Evolutionary conservation across 768 basidiomycete genomes (phyloP).

Genomic region (Cantharellus anzutake): DNA sequence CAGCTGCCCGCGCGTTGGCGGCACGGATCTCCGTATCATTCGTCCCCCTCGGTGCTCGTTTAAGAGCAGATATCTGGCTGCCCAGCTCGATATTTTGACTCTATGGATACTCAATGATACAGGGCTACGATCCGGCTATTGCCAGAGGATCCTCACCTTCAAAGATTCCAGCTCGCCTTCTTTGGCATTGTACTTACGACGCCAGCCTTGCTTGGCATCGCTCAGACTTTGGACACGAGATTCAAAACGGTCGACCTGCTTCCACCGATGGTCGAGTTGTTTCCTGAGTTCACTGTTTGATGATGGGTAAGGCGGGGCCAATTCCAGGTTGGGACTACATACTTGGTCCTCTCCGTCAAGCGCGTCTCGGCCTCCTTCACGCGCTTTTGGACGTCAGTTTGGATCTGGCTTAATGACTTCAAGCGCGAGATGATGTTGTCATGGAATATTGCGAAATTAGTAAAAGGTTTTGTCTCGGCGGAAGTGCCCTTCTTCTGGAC

Average conservation of each 20-base stretch:
- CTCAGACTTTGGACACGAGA: conserved; percentile 60
- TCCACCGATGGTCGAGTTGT: conserved; percentile 76
- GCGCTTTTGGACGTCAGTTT: conserved; percentile 70
- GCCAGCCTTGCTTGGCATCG: conserved; percentile 68
- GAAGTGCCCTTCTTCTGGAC: conserved; percentile 18
- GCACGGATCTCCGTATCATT: conserved; percentile 43
- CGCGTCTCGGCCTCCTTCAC: conserved; percentile 58
- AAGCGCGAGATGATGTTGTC: conserved; percentile 82
- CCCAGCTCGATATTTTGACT: conserved; percentile 54
- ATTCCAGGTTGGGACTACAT: conserved; percentile 7
- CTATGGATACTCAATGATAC: conserved; percentile 20
- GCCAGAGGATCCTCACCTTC: conserved; percentile 31
- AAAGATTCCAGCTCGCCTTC: conserved; percentile 80
- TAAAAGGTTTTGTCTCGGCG: conserved; percentile 74
- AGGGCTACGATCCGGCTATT: not conserved
- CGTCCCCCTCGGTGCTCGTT: conserved; percentile 35
- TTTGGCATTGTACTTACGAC: conserved; percentile 59
- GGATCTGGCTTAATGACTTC: conserved; percentile 67
- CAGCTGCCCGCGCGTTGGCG: conserved; percentile 51
- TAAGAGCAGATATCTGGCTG: conserved; percentile 42
- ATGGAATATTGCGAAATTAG: conserved; percentile 86
- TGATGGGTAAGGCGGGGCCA: not conserved
- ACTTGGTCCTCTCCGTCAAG: conserved; percentile 48
- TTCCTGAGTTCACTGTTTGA: conserved; percentile 44
- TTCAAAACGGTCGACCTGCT: conserved; percentile 87